Evolutionary conservation across 2,329 filamentous ascomycete species (phyloP).

Genomic region (Ophiocordyceps robertsii): DNA sequence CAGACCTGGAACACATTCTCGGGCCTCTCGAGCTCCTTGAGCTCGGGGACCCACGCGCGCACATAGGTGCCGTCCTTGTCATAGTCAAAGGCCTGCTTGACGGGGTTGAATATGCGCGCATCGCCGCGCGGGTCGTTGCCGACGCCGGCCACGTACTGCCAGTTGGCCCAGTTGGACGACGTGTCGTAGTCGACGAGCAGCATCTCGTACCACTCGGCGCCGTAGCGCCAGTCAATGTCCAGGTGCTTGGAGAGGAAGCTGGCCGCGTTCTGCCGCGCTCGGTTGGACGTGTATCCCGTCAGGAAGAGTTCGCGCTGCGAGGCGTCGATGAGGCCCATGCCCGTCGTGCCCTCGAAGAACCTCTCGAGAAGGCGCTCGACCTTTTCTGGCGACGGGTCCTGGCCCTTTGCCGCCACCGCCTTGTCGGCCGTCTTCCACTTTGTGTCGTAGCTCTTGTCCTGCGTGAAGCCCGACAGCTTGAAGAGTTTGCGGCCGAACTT

Average conservation of each 20-base stretch:
- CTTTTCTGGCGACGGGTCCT: slow-evolving; percentile 27
- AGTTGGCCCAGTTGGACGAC: slow-evolving; percentile 67
- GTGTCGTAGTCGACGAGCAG: slow-evolving; percentile 65
- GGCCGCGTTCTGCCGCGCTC: slow-evolving; percentile 64
- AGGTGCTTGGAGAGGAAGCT: slow-evolving; percentile 62
- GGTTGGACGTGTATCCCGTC: slow-evolving; percentile 68
- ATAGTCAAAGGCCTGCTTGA: slow-evolving; percentile 71
- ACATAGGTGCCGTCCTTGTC: slow-evolving; percentile 58
- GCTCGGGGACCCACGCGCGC: slow-evolving; percentile 58
- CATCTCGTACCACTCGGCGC: slow-evolving; percentile 73
- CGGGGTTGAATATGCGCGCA: slow-evolving; percentile 64
- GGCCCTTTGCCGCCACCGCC: slow-evolving; percentile 16
- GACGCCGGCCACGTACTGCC: slow-evolving; percentile 70
- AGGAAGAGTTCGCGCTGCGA: slow-evolving; percentile 60
- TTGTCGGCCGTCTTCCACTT: slow-evolving; percentile 34
- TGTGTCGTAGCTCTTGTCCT: slow-evolving; percentile 23
- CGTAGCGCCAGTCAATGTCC: slow-evolving; percentile 65
- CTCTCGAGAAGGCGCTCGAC: slow-evolving; percentile 37
- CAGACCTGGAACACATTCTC: slow-evolving; percentile 58
- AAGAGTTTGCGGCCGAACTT: slow-evolving; percentile 59
- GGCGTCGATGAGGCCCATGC: slow-evolving; percentile 66
- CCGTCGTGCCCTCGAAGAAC: slow-evolving; percentile 55
- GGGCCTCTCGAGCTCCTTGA: slow-evolving; percentile 37
- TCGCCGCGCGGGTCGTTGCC: slow-evolving; percentile 66
- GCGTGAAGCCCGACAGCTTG: slow-evolving; percentile 47